These are phyloP conservation scores for Pachysolen tannophilus DNA, from an alignment of 805 yeast genomes.

Conservation along the genomic window DNA sequence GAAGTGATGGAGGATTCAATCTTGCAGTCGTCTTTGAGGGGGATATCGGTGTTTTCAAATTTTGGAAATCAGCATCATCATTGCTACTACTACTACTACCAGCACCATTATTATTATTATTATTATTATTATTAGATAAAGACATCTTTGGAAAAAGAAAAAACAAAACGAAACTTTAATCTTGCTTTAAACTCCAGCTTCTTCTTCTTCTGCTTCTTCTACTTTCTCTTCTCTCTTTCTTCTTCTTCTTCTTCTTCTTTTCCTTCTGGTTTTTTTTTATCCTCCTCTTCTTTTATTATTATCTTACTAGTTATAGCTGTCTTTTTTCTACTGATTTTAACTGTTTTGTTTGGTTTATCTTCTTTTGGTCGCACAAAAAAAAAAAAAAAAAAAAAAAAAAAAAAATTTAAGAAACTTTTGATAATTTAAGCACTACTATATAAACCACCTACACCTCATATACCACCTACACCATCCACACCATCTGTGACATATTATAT, in stretches of 20 bases:
- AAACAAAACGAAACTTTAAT: too few relatives aligned
- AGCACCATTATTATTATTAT: not conserved
- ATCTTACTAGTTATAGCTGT: too few relatives aligned
- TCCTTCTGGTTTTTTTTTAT: not conserved
- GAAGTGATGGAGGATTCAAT: conserved; percentile 6
- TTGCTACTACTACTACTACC: not conserved
- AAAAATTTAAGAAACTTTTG: not conserved
- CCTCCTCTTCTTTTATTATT: too few relatives aligned
- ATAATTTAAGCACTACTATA: not conserved
- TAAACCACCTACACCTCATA: too few relatives aligned
- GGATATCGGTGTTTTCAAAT: conserved; percentile 7
- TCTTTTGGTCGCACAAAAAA: too few relatives aligned
- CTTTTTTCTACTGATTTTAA: too few relatives aligned
- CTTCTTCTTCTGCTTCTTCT: too few relatives aligned
- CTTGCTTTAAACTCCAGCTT: too few relatives aligned
- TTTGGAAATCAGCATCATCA: not conserved
- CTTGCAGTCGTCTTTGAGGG: conserved; percentile 8
- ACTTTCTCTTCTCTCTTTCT: not conserved
- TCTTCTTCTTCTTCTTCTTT: not conserved
- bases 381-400: too few relatives aligned
- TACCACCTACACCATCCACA: too few relatives aligned
- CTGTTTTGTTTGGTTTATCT: too few relatives aligned
- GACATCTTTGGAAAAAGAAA: conserved; percentile 1
- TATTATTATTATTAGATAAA: not conserved
- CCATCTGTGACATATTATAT: too few relatives aligned